Conservation (phyloP, 2,329 filamentous ascomycete species). For the Fusarium foetens region DNA sequence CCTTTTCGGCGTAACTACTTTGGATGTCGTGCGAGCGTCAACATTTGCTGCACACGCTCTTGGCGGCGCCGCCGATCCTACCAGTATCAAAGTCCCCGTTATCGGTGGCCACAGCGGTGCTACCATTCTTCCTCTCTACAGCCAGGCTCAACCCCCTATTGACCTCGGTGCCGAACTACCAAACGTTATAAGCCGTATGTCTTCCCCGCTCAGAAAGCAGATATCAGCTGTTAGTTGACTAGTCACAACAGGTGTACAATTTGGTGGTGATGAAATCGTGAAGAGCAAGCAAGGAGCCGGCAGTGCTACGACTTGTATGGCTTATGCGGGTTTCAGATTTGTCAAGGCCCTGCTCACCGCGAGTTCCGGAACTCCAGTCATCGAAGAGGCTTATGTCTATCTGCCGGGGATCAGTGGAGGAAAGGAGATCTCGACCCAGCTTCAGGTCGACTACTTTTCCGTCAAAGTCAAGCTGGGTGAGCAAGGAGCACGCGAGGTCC, state of each 20-base stretch:
- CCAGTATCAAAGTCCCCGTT: not conserved
- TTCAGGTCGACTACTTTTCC: not conserved
- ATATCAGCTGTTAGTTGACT: not conserved
- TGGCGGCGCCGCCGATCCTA: not conserved
- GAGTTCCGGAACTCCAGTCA: not conserved
- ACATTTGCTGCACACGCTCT: not conserved
- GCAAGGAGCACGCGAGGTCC: not conserved
- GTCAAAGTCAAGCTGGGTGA: not conserved
- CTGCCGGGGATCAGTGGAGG: not conserved
- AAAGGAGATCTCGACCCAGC: not conserved
- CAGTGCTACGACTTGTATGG: not conserved
- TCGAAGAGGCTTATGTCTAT: not conserved
- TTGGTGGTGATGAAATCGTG: not conserved
- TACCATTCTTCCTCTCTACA: not conserved
- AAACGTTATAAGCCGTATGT: not conserved
- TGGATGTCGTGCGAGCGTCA: not conserved
- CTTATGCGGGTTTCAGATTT: not conserved
- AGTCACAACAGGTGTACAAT: not conserved
- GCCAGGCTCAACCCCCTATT: not conserved
- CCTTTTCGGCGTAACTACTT: not conserved
- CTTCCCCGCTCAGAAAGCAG: too few species aligned
- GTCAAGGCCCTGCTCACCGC: not conserved
- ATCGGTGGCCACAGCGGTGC: not conserved
- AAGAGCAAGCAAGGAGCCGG: not conserved
- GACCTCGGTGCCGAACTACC: not conserved